Base-by-base conservation (phyloP, 2,329 filamentous ascomycete species). In the Neonectria coccinea region DNA sequence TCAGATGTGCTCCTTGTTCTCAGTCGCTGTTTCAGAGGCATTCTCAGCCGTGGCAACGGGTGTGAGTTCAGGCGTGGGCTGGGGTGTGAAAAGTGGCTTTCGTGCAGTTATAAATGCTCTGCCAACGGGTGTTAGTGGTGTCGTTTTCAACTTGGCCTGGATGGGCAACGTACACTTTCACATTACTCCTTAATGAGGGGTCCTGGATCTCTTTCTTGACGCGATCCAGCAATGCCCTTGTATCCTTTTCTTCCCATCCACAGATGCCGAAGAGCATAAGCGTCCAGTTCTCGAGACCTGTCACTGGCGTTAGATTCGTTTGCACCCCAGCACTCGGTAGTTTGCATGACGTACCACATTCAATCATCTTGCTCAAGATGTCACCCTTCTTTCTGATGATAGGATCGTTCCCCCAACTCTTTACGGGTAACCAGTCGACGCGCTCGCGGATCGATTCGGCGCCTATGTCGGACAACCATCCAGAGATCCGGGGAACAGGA, bases 381-480 rank as follows among this genome's bases (percentile, higher is more conserved):
- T 70, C 74, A 44, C 80, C 80, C 42, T 81, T 81, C 39, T 72
- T 73, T 29, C 73, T 72, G 65, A 78, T 74, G 57, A 80, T 74
- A 8, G 79, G 76, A 54, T 83, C 81, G 25, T 75, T 74, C 0
- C 79, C 79, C 77, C 80, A 81, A 39, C 73, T 72, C 11, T 78
- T 77, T 20, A 83, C 68, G 1, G 81, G 81, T 27, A 83, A 64
- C 68, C 81, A 80, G 66, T 83, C 80, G 20, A 74, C 79, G 12
- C 79, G 73, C 66, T 83, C 79, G 0, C 77, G 73, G 20, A 81
- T 76, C 33, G 71, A 73, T 51, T 82, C 81, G 57, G 81, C 82
- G n/a, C 80, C 80, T 4, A 79, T 67, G 0, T 76, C 74, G 4
- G 75, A 59, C 16, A 83, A 71, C 69, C 76, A 79, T 9, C 70